Percentiles rank a stretch among this genome's conserved stretches.
Conservation (phyloP, 1,139 yeast species). For the Diutina rugosa region DNA sequence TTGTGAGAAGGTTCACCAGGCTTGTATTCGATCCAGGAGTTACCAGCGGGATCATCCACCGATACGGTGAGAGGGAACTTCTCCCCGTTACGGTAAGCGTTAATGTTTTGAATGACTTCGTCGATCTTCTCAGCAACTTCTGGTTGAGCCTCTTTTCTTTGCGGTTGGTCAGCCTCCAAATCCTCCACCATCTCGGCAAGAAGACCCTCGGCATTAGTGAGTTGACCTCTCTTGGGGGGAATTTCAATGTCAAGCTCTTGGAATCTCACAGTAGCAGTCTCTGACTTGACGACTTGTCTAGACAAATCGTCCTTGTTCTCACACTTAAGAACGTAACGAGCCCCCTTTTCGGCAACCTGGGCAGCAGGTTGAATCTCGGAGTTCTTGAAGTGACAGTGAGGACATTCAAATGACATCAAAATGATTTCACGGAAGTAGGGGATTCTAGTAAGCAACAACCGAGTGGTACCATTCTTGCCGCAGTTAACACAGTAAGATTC, state of each 20-base stretch:
- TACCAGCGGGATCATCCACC: slow-evolving; percentile 92
- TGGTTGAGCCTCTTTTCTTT: slow-evolving; percentile 61
- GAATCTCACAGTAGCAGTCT: slow-evolving; percentile 72
- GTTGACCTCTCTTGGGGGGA: slow-evolving; percentile 89
- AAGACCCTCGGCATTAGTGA: slow-evolving; percentile 86
- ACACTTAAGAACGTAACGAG: slow-evolving; percentile 57
- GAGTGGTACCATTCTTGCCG: slow-evolving; percentile 70
- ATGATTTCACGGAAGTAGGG: slow-evolving; percentile 90
- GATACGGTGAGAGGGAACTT: slow-evolving; percentile 69
- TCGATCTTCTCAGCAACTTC: slow-evolving; percentile 66
- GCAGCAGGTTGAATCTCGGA: slow-evolving; percentile 94
- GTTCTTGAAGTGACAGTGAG: slow-evolving; percentile 86
- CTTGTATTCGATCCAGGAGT: slow-evolving; percentile 86
- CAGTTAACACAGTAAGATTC: slow-evolving; percentile 96
- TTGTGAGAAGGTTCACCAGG: slow-evolving; percentile 87
- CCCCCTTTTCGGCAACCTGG: slow-evolving; percentile 76
- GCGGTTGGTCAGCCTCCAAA: slow-evolving; percentile 67
- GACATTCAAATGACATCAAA: slow-evolving; percentile 90
- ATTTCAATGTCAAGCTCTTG: slow-evolving; percentile 84
- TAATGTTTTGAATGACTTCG: slow-evolving; percentile 49
- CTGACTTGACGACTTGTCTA: slow-evolving; percentile 88
- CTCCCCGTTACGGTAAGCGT: slow-evolving; percentile 47
- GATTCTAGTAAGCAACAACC: slow-evolving; percentile 73
- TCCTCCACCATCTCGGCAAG: slow-evolving; percentile 78
- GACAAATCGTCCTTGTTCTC: slow-evolving; percentile 66